A percentile compares a stretch with the other conserved stretches of the same genome.
phyloP scores from a whole-genome alignment of 768 basidiomycete genomes.

The Boletales sp. region DNA sequence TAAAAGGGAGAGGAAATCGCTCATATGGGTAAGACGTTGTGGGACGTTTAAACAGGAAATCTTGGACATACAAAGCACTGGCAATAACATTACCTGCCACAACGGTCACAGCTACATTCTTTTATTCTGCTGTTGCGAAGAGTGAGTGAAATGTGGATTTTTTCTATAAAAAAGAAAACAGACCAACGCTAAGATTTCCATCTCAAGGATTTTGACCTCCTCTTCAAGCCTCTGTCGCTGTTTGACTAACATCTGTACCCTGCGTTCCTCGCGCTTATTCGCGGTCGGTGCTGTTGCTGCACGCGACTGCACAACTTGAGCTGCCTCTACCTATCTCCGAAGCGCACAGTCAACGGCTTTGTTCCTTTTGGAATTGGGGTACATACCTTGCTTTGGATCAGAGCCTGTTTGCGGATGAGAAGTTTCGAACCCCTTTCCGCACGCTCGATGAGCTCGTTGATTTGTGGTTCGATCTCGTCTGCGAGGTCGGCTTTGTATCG shows the following conservation, averaged over 20 bases:
- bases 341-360: neutral
- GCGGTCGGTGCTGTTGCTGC: constrained; percentile 46
- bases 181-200: constrained; percentile 59
- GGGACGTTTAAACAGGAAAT: too few relatives aligned
- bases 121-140: constrained; percentile 20
- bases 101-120: constrained; percentile 3
- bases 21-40: too few relatives aligned
- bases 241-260: constrained; percentile 59
- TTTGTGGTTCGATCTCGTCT: constrained; percentile 79
- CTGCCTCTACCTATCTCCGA: constrained; percentile 49
- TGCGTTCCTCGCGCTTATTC: constrained; percentile 64
- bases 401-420: constrained; percentile 58
- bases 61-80: too few relatives aligned
- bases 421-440: constrained; percentile 65
- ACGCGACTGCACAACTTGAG: constrained; percentile 38
- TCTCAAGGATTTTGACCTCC: constrained; percentile 56
- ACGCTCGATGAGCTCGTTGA: constrained; percentile 67
- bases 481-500: constrained; percentile 72
- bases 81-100: too few relatives aligned
- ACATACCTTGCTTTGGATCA: constrained; percentile 60
- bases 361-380: neutral
- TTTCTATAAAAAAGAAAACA: neutral
- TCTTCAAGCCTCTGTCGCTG: constrained; percentile 67
- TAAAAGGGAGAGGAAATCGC: too few relatives aligned
- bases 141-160: constrained; percentile 1